phyloP scores from a whole-genome alignment of 352 stramenopile species.

The Globisporangium carolinianum region DNA sequence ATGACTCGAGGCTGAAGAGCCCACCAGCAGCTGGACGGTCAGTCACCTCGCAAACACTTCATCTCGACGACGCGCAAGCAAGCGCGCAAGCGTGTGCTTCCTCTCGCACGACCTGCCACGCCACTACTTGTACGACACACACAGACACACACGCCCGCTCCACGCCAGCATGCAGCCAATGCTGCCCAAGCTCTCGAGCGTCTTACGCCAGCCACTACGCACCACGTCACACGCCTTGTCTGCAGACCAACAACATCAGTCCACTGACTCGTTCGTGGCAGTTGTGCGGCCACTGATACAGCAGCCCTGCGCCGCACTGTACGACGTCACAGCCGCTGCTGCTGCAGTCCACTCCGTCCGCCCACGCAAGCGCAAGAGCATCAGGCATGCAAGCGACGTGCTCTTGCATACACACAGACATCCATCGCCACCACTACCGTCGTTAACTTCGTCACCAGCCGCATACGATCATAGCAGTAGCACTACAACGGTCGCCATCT shows the following conservation, averaged over 20 bases:
- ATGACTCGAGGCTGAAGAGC: too few species aligned
- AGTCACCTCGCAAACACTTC: too few species aligned
- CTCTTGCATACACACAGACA: neutral
- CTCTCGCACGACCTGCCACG: too few species aligned
- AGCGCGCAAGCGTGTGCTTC: too few species aligned
- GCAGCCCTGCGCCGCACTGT: too few species aligned
- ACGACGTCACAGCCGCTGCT: neutral
- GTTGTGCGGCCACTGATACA: neutral
- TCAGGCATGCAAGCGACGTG: neutral
- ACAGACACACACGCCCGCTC: too few species aligned
- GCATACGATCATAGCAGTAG: conserved; percentile 2
- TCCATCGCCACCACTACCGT: neutral
- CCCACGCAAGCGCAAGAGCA: conserved; percentile 9
- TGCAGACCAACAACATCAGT: neutral
- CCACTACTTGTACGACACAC: too few species aligned
- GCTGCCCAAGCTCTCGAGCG: conserved; percentile 22
- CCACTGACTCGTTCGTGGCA: neutral
- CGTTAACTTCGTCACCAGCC: neutral
- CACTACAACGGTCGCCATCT: conserved; percentile 1
- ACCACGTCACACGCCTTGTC: neutral
- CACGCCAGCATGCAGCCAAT: conserved; percentile 3
- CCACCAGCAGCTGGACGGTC: too few species aligned
- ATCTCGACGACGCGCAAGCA: too few species aligned
- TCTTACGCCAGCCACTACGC: conserved; percentile 12
- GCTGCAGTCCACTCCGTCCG: neutral